phyloP scores from a whole-genome alignment of 78 protist species.

The Planoprotostelium fungivorum region DNA sequence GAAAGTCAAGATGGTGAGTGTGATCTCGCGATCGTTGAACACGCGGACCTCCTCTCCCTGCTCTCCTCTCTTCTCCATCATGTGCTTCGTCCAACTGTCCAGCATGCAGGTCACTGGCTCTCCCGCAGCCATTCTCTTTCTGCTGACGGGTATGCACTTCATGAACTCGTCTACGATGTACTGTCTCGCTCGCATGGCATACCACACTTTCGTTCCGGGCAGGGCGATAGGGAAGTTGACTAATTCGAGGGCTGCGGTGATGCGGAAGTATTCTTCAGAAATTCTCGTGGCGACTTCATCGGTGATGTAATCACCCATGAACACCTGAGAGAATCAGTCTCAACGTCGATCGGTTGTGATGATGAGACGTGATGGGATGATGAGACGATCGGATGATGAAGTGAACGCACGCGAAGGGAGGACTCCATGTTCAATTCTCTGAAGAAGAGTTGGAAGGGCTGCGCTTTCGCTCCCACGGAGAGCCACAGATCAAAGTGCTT shows the following conservation, averaged over 20 bases:
- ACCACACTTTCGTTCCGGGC: slow-evolving; percentile 57
- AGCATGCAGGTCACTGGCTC: slow-evolving; percentile 6
- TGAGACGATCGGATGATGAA: neutral
- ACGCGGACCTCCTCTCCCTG: slow-evolving; percentile 33
- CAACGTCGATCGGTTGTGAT: too few species aligned
- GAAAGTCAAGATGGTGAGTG: slow-evolving; percentile 28
- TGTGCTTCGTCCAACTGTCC: slow-evolving; percentile 5
- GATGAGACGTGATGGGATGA: too few species aligned
- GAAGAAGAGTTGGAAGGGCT: neutral
- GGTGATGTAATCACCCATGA: neutral
- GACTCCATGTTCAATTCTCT: neutral
- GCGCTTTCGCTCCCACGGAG: neutral
- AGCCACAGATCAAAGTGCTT: slow-evolving; percentile 45
- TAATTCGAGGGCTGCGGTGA: neutral
- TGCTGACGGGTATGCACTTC: slow-evolving; percentile 8
- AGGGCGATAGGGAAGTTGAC: slow-evolving; percentile 39
- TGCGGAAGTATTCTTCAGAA: neutral
- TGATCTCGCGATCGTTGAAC: slow-evolving; percentile 20
- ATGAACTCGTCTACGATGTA: slow-evolving; percentile 37
- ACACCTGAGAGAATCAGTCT: too few species aligned
- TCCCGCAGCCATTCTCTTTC: slow-evolving; percentile 29
- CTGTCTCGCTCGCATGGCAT: slow-evolving; percentile 40
- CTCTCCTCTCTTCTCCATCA: slow-evolving; percentile 6
- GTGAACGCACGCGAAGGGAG: neutral
- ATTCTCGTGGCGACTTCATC: neutral